Conservation (phyloP, 106 monocot species). For the Dendrobium officinale region DNA sequence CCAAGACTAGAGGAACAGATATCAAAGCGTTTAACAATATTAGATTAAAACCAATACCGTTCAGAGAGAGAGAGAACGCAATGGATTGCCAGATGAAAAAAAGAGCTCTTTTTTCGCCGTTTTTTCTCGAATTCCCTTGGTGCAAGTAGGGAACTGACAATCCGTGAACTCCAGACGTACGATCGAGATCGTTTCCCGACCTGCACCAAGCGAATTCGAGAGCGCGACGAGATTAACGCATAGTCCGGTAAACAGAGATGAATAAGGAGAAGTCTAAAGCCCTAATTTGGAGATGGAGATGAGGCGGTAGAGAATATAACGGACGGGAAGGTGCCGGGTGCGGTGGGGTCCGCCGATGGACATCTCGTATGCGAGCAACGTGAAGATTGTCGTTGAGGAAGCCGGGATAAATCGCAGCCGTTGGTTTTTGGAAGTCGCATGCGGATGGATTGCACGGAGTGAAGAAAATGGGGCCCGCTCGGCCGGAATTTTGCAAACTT, state of each 20-base stretch:
- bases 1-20: not conserved
- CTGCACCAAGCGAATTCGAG: slow-evolving; percentile 16
- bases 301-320: not conserved
- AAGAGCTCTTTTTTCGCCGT: not conserved
- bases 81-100: not conserved
- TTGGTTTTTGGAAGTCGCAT: not conserved
- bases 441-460: not conserved
- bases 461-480: not conserved
- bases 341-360: not conserved
- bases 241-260: not conserved
- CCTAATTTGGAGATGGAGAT: not conserved
- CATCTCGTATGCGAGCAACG: not conserved
- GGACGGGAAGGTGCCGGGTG: not conserved
- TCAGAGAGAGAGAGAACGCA: not conserved
- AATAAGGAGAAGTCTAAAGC: not conserved
- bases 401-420: not conserved
- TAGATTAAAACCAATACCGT: not conserved
- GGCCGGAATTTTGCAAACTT: not conserved
- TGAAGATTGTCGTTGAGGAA: not conserved
- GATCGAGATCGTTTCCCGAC: slow-evolving; percentile 4
- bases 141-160: slow-evolving; percentile 5
- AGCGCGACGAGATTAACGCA: not conserved
- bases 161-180: no score
- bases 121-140: slow-evolving; percentile 14
- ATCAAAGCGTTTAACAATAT: not conserved